Base-by-base conservation (phyloP, 306 rosid species). In the Astragalus glycyphyllos region DNA sequence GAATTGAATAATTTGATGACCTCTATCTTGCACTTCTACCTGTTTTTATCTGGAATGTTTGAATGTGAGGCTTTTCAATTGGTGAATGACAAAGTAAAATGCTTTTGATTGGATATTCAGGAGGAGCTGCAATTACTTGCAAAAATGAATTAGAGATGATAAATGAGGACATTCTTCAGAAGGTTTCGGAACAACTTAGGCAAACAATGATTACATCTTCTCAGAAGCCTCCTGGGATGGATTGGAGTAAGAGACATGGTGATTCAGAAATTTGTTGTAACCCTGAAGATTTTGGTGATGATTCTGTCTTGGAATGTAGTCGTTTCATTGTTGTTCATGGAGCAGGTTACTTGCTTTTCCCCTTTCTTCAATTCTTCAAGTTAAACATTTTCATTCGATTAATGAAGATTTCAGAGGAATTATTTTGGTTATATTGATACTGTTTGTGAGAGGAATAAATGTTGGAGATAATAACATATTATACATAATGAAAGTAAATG, bases 91-190 rank as follows among this genome's bases (percentile, higher is more conserved):
- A 44, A 60, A 42, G 53, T 79, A 16, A n/a, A 38, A 13, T 67
- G 37, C 4, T 68, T 77, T 51, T 68, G 11, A 7, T 74, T 26
- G 46, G 11, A 38, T 73, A 15, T 73, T 26, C 57, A 93, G 93
- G 98, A 32, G 98, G 98, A 56, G 84, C 97, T 58, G 97, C 98
- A 46, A 88, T 93, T 58, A 93, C 98, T 72, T 84, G 87, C 84
- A 93, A 93, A 81, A 79, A 83, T 83, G 94, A 87, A 69, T 71
- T 93, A 26, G 96, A 88, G 90, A 87, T 68, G 62, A 86, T 93
- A 68, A 80, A 90, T 83, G 92, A 87, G 63, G 92, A 87, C 59
- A 81, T 60, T 84, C 82, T 93, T 70, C 83, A 78, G 71, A 85
- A 72, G 53, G 90, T 93, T 58, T 85, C 98, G 7, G 82, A 83